Percentiles rank a stretch among this genome's conserved stretches.
Conservation (phyloP, 345 rosid genomes). For the Gossypium anomalum region DNA sequence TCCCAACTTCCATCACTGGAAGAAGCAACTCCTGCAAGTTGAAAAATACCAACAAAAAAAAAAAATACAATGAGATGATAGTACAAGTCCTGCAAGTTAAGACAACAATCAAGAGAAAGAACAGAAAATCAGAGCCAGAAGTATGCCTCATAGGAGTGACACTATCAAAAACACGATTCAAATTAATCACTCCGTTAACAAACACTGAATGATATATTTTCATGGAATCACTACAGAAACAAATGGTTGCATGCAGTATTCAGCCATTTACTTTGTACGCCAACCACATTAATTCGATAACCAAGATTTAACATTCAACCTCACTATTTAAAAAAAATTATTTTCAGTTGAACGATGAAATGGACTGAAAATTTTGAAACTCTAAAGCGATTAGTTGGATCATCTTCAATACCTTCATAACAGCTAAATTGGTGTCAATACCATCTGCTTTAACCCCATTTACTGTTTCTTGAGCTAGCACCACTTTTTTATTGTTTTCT, state of each 20-base stretch:
- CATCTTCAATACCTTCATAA: constrained; percentile 71
- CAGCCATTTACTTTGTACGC: background rate
- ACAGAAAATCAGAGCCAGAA: background rate
- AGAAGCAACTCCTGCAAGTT: constrained; percentile 70
- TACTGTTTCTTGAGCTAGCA: constrained; percentile 78
- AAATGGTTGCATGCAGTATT: background rate
- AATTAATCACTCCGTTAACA: background rate
- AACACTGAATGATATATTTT: background rate
- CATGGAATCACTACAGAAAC: background rate
- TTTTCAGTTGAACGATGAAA: background rate
- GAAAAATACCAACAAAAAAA: background rate
- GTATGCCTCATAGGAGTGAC: no score
- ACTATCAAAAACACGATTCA: background rate
- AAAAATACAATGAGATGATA: background rate
- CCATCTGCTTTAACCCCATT: constrained; percentile 90
- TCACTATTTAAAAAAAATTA: background rate
- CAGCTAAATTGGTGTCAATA: constrained; percentile 89
- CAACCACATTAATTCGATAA: background rate
- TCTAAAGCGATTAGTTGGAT: background rate
- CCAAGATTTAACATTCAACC: background rate
- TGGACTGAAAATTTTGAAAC: background rate
- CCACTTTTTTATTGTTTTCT: constrained; percentile 72
- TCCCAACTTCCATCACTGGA: constrained; percentile 64
- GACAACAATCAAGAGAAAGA: background rate
- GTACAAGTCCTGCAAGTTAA: background rate